Percentiles rank a stretch among this genome's conserved stretches.
phyloP scores from a whole-genome alignment of 257 asterid genomes.

The Leonotis leonurus region DNA sequence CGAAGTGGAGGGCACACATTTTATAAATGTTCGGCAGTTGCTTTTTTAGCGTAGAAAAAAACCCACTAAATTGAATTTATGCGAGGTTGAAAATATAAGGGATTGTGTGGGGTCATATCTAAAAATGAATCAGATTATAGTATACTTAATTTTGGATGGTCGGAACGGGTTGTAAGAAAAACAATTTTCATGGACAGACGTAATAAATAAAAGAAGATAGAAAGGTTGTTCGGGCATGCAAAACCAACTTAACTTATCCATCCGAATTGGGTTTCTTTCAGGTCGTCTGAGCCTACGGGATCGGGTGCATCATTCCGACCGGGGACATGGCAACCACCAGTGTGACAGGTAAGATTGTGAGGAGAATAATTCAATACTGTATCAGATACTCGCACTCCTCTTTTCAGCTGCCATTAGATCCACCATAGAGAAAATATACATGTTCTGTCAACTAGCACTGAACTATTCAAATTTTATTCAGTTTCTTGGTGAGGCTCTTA shows the following conservation, averaged over 20 bases:
- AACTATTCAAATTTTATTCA: not conserved
- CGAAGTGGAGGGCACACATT: too few species aligned
- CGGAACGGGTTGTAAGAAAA: too few species aligned
- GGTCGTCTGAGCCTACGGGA: conserved; percentile 81
- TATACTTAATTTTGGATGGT: too few species aligned
- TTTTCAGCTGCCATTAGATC: not conserved
- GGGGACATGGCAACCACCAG: conserved; percentile 94
- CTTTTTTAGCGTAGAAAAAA: too few species aligned
- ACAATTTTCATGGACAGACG: too few species aligned
- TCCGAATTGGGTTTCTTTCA: conserved; percentile 34
- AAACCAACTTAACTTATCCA: not conserved
- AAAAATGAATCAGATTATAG: too few species aligned
- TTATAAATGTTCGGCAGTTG: too few species aligned
- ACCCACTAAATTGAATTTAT: too few species aligned
- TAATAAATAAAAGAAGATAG: not conserved
- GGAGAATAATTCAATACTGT: not conserved
- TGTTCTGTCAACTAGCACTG: too few species aligned
- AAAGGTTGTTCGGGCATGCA: not conserved
- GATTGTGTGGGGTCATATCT: too few species aligned
- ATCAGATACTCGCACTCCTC: not conserved
- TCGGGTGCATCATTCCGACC: conserved; percentile 83
- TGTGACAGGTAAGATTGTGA: conserved; percentile 26
- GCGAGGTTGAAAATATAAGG: too few species aligned
- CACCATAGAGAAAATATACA: not conserved
- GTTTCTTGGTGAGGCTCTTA: not conserved